Percentiles rank a stretch among this genome's conserved stretches.
Evolutionary conservation across 306 rosid genomes (phyloP).

Genomic region (Dryas octopetala): DNA sequence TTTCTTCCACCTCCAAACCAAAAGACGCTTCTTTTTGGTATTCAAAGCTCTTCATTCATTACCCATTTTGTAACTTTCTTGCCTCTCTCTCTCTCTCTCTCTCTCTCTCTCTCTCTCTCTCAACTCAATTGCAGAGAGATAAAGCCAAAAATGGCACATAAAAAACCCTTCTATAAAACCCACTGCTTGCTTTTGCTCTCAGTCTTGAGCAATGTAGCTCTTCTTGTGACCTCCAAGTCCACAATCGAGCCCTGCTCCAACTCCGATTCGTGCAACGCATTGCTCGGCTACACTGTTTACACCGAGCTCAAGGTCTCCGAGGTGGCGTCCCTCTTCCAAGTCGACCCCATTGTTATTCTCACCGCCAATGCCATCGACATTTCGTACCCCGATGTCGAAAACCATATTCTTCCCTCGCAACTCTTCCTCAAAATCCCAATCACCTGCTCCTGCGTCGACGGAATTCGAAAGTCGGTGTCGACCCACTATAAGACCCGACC

Average conservation of each 20-base stretch:
- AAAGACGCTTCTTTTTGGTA: constrained; percentile 19
- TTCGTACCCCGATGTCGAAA: constrained; percentile 90
- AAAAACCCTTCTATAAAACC: constrained; percentile 17
- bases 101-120: background rate
- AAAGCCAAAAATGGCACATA: constrained; percentile 32
- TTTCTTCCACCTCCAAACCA: background rate
- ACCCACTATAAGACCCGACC: constrained; percentile 80
- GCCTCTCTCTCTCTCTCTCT: background rate
- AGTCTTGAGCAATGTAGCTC: constrained; percentile 29
- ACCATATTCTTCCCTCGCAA: constrained; percentile 81
- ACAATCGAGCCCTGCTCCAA: constrained; percentile 96
- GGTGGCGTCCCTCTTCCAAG: constrained; percentile 82
- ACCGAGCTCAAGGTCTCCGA: constrained; percentile 95
- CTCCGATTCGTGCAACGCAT: constrained; percentile 79
- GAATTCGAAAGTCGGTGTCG: constrained; percentile 82
- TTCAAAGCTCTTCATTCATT: background rate
- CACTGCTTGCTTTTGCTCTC: constrained; percentile 23
- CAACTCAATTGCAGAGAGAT: background rate
- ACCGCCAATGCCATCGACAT: constrained; percentile 91
- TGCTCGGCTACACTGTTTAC: constrained; percentile 88
- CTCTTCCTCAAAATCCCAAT: constrained; percentile 87
- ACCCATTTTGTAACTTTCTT: background rate
- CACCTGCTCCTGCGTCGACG: constrained; percentile 80
- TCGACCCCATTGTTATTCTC: constrained; percentile 80
- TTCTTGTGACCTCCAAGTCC: constrained; percentile 54